Percentiles rank a stretch among this genome's conserved stretches.
Conservation (phyloP, 768 basidiomycete genomes). For the Pleurotus pulmonarius region DNA sequence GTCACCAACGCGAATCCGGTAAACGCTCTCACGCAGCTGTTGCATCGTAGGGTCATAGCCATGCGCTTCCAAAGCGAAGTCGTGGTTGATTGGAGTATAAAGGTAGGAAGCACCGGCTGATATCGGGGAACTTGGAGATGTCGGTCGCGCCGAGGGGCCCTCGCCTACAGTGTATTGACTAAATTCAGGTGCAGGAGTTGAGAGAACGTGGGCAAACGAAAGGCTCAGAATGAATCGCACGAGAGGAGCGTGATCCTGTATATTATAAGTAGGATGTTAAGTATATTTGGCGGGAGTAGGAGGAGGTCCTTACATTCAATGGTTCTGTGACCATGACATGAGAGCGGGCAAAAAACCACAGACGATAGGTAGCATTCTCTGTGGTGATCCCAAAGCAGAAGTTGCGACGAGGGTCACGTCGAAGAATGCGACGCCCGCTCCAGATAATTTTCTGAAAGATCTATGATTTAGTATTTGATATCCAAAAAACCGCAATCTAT, state of each 20-base stretch:
- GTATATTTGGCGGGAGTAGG: not conserved
- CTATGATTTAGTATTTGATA: slow-evolving; percentile 5
- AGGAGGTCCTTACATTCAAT: not conserved
- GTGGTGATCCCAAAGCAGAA: slow-evolving; percentile 24
- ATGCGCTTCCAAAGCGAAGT: not conserved
- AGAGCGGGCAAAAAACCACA: slow-evolving; percentile 24
- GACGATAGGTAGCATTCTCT: slow-evolving; percentile 17
- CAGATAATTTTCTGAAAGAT: slow-evolving; percentile 19
- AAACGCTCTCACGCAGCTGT: not conserved
- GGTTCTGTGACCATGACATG: slow-evolving; percentile 13
- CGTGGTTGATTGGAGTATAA: not conserved
- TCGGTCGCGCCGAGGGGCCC: no score
- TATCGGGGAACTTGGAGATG: no score
- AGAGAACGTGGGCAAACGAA: slow-evolving; percentile 6
- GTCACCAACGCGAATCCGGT: slow-evolving; percentile 3
- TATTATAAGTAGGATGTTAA: not conserved
- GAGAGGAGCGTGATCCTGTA: not conserved
- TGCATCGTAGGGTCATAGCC: slow-evolving; percentile 13
- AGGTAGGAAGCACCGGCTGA: no score
- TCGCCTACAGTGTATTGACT: no score
- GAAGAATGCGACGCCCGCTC: slow-evolving; percentile 22
- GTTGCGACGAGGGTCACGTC: slow-evolving; percentile 19
- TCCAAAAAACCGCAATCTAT: not conserved
- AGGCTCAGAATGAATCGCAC: slow-evolving; percentile 7
- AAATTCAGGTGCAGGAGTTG: not conserved